A percentile compares a stretch with the other conserved stretches of the same genome.
phyloP scores from a whole-genome alignment of 2,329 filamentous ascomycete species.

The Curvularia spicifera region DNA sequence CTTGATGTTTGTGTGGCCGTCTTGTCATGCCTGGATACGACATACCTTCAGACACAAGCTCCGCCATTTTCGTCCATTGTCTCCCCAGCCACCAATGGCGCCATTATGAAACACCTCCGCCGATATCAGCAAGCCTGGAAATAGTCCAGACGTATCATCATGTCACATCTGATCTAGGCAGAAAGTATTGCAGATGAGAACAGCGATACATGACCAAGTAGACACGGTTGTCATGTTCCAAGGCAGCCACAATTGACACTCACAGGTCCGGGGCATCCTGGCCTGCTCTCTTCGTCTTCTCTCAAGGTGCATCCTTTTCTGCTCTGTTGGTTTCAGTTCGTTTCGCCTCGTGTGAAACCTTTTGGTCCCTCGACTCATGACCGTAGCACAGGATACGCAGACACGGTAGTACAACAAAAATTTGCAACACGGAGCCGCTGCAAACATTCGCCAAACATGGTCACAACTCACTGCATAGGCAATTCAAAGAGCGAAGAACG shows the following conservation, averaged over 20 bases:
- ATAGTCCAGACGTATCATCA: conserved; percentile 1
- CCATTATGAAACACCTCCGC: conserved; percentile 1
- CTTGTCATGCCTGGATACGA: neutral
- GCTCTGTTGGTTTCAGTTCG: neutral
- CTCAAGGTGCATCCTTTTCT: neutral
- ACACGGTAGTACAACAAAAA: conserved; percentile 35
- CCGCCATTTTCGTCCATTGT: neutral
- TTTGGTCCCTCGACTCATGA: conserved; percentile 16
- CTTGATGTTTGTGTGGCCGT: neutral
- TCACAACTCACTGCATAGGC: conserved; percentile 50
- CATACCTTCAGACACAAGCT: neutral
- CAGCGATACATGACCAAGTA: conserved; percentile 1
- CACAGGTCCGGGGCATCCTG: neutral
- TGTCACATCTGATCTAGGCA: conserved; percentile 5
- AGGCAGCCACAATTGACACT: conserved; percentile 1
- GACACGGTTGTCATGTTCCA: neutral
- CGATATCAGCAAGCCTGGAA: neutral
- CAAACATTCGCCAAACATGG: conserved; percentile 31
- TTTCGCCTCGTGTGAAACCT: neutral
- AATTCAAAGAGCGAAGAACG: conserved; percentile 47
- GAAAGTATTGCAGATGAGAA: conserved; percentile 5
- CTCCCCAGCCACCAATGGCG: neutral
- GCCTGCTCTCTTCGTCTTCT: neutral
- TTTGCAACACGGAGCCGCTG: conserved; percentile 30
- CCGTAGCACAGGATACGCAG: conserved; percentile 32